Evolutionary conservation across 1,284 basidiomycete genomes (phyloP), one percentile per base, ranked within the genome.

Genomic region (Cutaneotrichosporon cutaneum): DNA sequence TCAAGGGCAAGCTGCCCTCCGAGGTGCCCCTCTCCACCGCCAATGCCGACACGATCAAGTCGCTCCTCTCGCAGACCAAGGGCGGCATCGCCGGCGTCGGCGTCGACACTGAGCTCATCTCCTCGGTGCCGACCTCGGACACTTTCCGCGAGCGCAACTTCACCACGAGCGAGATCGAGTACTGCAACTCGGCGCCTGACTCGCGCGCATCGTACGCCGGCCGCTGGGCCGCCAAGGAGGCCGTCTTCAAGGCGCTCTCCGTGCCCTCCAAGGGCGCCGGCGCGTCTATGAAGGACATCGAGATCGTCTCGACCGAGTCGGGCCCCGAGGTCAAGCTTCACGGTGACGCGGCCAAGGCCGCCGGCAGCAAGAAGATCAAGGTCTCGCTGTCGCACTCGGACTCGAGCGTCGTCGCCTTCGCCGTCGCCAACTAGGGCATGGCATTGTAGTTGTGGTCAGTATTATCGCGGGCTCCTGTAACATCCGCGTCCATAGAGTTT

Each of bases 221-320:
- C 56, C 90, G 94, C 67, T 99, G 96, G 94, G 91, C 88, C 53
- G 94, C 93, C 54, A 99, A 98, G 80, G 96, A 99, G 80, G 95
- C 94, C 13, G 90, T 94, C 63, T 97, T 99, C 88, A 99, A 99
- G 82, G 90, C 93, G n/a, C 85, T 99, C 16, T 90, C 91, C 35
- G 89, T 94, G 45, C 82, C 87, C 22, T 94, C 91, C 6, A 90
- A 94, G 80, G 96, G 96, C 47, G 92, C 94, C 7, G 91, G 86
- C 16, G 93, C 95, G 18, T 83, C 90, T 27, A 89, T 99, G 89
- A 92, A 90, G 81, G 94, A 98, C 67, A 97, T 99, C 69, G 96
- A 98, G 81, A 95, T 99, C 70, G 82, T 95, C 64, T 87, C 90
- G 47, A 85, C 77, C 30, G 62, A 74, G 18, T 70, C 77, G 36